Base-by-base conservation (phyloP, 768 basidiomycete genomes). In the Scleroderma bovista region DNA sequence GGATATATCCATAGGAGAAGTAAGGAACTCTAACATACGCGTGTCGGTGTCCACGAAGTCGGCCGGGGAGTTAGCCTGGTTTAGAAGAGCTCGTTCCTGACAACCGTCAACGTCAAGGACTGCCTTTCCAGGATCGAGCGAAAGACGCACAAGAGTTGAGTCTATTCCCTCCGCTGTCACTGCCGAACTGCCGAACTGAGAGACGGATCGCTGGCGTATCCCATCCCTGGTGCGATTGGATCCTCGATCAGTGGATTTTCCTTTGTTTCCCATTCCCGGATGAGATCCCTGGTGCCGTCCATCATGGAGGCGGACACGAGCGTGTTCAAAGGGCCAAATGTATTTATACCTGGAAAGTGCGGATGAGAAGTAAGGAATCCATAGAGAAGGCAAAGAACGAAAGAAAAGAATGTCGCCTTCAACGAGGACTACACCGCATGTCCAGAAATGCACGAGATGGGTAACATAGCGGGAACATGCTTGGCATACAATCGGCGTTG, bases 261-360 rank as follows among this genome's bases (percentile, higher is more conserved):
- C 41, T 43, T 54, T 63, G 23, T 53, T 53, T 20, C 61, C 57
- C 48, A 52, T 68, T 26, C 59, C 55, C 2, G 23, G 46, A 46
- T 66, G 62, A 16, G 62, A 68, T 20, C 65, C 66, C 40, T 56
- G 64, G 58, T 52, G 63, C 60, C 51, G 76, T 72, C 46, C 52
- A 39, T 67, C 67, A 20, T 67, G 67, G 9, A 97, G 72, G 42
- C 85, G 77, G 4, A 97, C 93, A 34, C 95, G 84, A 19, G 94
- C 87, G 60, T 94, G 92, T 62, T 95, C 93, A 56, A 93, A 97
- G 0, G 95, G 95, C 91, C 93, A 98, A 50, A 98, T 96, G 64
- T 98, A 88, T 51, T 87, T 85, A 70, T 96, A 98, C 54, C 92
- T 93, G 54, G n/a, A 31, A 6, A 22, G 44, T n/a, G n/a, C n/a